Evolutionary conservation across 1,284 basidiomycete genomes (phyloP).

Genomic region (Trichosporon sp.): DNA sequence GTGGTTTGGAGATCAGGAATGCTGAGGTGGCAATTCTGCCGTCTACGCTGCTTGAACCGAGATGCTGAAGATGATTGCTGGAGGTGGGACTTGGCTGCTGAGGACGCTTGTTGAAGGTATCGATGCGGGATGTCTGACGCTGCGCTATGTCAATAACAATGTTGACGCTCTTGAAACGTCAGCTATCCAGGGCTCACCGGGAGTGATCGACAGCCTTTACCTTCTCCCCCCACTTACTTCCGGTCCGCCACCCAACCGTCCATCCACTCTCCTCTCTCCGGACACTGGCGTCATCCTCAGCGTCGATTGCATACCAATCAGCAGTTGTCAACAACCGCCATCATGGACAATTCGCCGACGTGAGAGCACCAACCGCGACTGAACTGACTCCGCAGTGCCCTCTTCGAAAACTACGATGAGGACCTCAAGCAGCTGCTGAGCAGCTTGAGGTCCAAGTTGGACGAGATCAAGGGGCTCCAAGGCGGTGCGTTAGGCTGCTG

Average conservation of each 20-base stretch:
- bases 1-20: background rate
- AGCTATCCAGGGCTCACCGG: background rate
- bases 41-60: background rate
- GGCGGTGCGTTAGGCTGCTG: constrained; percentile 49
- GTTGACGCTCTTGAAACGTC: constrained; percentile 1
- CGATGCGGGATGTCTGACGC: background rate
- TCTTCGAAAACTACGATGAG: constrained; percentile 49
- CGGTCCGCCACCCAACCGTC: background rate
- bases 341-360: constrained; percentile 49
- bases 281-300: background rate
- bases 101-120: background rate
- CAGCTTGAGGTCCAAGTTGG: constrained; percentile 43
- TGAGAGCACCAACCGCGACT: constrained; percentile 15
- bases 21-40: background rate
- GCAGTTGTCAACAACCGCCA: constrained; percentile 6
- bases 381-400: constrained; percentile 28
- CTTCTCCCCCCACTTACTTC: background rate
- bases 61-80: background rate
- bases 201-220: background rate
- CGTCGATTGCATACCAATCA: background rate
- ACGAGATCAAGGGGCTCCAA: constrained; percentile 42
- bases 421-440: constrained; percentile 46
- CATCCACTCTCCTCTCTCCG: background rate
- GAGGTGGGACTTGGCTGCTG: background rate
- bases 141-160: background rate